phyloP scores from a whole-genome alignment of 1,284 basidiomycete species.

The Boletus semigastroideus region DNA sequence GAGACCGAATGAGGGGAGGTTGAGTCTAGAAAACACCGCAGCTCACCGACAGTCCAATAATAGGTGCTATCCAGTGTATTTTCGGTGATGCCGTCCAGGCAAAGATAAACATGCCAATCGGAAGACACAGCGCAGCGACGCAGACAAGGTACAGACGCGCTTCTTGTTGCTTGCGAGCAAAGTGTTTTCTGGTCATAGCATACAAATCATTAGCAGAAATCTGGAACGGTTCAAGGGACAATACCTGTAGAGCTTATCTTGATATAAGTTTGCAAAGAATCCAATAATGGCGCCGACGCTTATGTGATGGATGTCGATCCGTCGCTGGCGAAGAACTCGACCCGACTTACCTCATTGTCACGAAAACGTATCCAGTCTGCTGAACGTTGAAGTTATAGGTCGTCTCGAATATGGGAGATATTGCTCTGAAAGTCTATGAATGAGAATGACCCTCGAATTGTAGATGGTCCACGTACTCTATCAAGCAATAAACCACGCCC shows the following conservation, averaged over 20 bases:
- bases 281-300: constrained; percentile 67
- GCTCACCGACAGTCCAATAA: constrained; percentile 42
- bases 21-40: not conserved
- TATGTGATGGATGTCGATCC: not conserved
- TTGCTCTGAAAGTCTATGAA: constrained; percentile 42
- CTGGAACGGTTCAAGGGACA: constrained; percentile 22
- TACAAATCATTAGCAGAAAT: not conserved
- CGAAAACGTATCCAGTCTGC: constrained; percentile 61
- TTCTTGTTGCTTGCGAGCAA: constrained; percentile 51
- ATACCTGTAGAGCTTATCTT: constrained; percentile 63
- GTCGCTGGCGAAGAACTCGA: not conserved
- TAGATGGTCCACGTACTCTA: constrained; percentile 47
- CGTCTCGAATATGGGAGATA: constrained; percentile 57
- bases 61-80: constrained; percentile 43
- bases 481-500: constrained; percentile 73
- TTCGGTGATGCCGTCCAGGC: constrained; percentile 40
- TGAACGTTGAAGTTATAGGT: constrained; percentile 69
- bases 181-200: constrained; percentile 20
- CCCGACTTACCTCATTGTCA: constrained; percentile 53
- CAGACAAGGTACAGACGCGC: constrained; percentile 60
- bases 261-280: constrained; percentile 55
- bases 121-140: constrained; percentile 51
- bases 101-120: constrained; percentile 51
- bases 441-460: not conserved
- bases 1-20: constrained; percentile 16